Evolutionary conservation across 108 stramenopile species (phyloP), one percentile per base, ranked within the genome.

Genomic region (Cyclotella cryptica): DNA sequence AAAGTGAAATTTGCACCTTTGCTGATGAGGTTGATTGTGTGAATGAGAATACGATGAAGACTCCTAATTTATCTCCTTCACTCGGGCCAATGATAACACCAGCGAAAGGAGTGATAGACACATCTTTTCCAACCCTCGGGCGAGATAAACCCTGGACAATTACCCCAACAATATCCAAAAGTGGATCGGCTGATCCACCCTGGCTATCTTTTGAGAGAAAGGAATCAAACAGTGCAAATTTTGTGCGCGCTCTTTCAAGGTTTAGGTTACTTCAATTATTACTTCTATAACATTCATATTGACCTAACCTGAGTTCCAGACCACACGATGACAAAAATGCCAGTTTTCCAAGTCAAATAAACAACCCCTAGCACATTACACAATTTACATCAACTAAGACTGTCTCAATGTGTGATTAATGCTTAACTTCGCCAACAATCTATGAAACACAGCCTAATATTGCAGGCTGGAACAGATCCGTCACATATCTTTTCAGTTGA

Each of bases 1-100:
- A 29, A 17, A 10, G 39, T 8, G 40, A 71, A 58, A 26, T 71
- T 26, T 71, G 69, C 55, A 71, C 47, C 40, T 71, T 71, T 58
- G 69, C 53, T 26, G 55, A 71, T 71, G 42, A 58, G 24, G 69
- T 71, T 0, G 24, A 22, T 57, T 71, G 69, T 42, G 40, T 24
- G 22, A 27, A 58, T 29, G 30, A 17, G 22, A 58, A 26, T 28
- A 40, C 10, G 9, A n/a, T 15, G 14, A 21, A 22, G 1, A 43
- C 0, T 13, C 22, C n/a, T 35, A 42, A 3, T 8, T 40, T n/a
- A 14, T 40, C 54, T 43, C 42, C 69, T 19, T 15, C 69, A 41
- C 35, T 2, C 35, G 35, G 35, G 35, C 4, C 35, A 35, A 35
- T 35, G 4, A 14, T 3, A 49, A 17, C 47, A 49, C 7, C 69